Conservation (phyloP, 768 basidiomycete species). For the Tulasnella sp. region DNA sequence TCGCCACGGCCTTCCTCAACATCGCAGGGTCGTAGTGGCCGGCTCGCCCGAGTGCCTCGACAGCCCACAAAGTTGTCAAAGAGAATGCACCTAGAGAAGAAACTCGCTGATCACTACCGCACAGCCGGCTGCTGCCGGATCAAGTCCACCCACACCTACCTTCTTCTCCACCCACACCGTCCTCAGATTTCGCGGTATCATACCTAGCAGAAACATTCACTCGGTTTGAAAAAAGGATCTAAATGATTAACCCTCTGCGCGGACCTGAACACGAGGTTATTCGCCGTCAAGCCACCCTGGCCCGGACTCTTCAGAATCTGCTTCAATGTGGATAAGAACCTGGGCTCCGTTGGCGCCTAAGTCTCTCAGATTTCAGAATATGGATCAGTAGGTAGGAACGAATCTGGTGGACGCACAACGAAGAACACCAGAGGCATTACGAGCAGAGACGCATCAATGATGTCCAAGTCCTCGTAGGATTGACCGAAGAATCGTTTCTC, state of each 20-base stretch:
- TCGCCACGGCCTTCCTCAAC: slow-evolving; percentile 57
- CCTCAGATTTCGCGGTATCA: slow-evolving; percentile 73
- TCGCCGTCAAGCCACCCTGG: slow-evolving; percentile 82
- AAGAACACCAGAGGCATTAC: slow-evolving; percentile 95
- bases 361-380: slow-evolving; percentile 9
- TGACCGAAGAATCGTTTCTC: slow-evolving; percentile 60
- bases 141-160: slow-evolving; percentile 32
- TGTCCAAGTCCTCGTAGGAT: slow-evolving; percentile 71
- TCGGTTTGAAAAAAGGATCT: not conserved
- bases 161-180: slow-evolving; percentile 93
- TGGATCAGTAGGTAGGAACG: not conserved
- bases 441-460: slow-evolving; percentile 73
- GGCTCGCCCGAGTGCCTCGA: slow-evolving; percentile 53
- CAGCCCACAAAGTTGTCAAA: slow-evolving; percentile 43
- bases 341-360: slow-evolving; percentile 47
- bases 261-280: slow-evolving; percentile 34
- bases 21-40: slow-evolving; percentile 64
- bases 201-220: slow-evolving; percentile 88
- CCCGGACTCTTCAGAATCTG: slow-evolving; percentile 79
- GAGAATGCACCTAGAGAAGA: slow-evolving; percentile 47
- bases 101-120: not conserved
- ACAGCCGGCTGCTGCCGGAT: not conserved
- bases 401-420: slow-evolving; percentile 31
- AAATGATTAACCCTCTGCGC: not conserved
- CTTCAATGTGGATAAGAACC: slow-evolving; percentile 78